Evolutionary conservation across 352 stramenopile genomes (phyloP).

Genomic region (Pythium pyrilobum): DNA sequence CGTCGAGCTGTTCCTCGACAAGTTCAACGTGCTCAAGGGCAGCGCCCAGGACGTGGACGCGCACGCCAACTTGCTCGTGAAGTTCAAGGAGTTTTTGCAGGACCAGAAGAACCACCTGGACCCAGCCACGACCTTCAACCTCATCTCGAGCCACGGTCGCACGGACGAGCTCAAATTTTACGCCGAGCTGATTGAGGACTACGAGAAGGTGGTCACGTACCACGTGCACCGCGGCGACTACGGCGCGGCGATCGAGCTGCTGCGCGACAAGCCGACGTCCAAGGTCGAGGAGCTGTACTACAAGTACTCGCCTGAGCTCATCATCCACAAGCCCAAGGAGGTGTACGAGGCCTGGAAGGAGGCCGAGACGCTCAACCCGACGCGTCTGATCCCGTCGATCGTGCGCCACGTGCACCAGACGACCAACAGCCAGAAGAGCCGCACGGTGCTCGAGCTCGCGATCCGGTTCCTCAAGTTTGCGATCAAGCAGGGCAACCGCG

Average conservation of each 20-base stretch:
- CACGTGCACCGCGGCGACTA: constrained; percentile 90
- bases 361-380: constrained; percentile 85
- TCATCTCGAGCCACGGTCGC: constrained; percentile 90
- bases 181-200: constrained; percentile 91
- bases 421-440: constrained; percentile 46
- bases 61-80: constrained; percentile 81
- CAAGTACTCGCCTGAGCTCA: constrained; percentile 92
- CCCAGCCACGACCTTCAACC: constrained; percentile 87
- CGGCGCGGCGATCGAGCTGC: constrained; percentile 81
- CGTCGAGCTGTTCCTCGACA: constrained; percentile 90
- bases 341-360: constrained; percentile 91
- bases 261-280: constrained; percentile 83
- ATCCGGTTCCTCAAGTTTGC: constrained; percentile 92
- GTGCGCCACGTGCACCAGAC: constrained; percentile 88
- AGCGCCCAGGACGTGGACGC: constrained; percentile 81
- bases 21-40: constrained; percentile 85
- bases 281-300: constrained; percentile 93
- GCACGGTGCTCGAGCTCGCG: constrained; percentile 82
- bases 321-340: constrained; percentile 88
- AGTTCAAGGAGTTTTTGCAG: constrained; percentile 92
- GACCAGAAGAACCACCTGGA: constrained; percentile 85
- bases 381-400: constrained; percentile 90
- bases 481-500: constrained; percentile 88
- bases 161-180: constrained; percentile 91
- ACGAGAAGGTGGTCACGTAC: constrained; percentile 92